A percentile compares a stretch with the other conserved stretches of the same genome.
Evolutionary conservation across 2,329 filamentous ascomycete genomes (phyloP).

Genomic region (Harringtonia lauricola): DNA sequence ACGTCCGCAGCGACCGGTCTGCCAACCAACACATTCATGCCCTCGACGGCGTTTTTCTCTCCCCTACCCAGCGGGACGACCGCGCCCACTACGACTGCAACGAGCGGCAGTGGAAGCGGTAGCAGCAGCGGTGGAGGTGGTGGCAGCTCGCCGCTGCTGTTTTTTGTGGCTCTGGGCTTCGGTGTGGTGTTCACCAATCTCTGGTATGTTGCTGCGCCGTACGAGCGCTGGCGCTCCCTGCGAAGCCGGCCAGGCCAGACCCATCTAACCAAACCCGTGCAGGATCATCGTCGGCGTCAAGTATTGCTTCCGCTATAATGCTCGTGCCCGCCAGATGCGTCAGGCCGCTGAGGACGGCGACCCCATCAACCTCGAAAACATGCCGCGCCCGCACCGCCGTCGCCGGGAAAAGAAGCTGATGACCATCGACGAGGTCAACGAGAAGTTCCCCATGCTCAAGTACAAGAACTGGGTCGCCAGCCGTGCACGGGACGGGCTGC

Average conservation of each 20-base stretch:
- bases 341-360: slow-evolving; percentile 71
- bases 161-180: slow-evolving; percentile 59
- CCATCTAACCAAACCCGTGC: neutral
- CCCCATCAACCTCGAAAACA: slow-evolving; percentile 74
- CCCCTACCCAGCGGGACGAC: neutral
- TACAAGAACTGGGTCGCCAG: slow-evolving; percentile 91
- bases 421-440: slow-evolving; percentile 98
- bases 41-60: slow-evolving; percentile 5
- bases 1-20: neutral
- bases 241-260: no score
- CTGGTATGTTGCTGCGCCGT: slow-evolving; percentile 58
- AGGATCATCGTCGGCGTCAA: slow-evolving; percentile 99
- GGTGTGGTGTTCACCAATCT: slow-evolving; percentile 98
- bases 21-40: slow-evolving; percentile 4
- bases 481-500: slow-evolving; percentile 72
- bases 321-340: slow-evolving; percentile 73
- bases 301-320: slow-evolving; percentile 98
- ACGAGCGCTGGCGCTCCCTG: neutral
- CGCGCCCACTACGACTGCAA: neutral
- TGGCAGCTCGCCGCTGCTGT: slow-evolving; percentile 31
- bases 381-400: slow-evolving; percentile 75
- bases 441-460: slow-evolving; percentile 88
- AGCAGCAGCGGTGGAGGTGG: neutral
- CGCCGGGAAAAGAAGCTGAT: slow-evolving; percentile 96
- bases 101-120: slow-evolving; percentile 5